Evolutionary conservation across 306 rosid genomes (phyloP).

Genomic region (Pyrus communis): DNA sequence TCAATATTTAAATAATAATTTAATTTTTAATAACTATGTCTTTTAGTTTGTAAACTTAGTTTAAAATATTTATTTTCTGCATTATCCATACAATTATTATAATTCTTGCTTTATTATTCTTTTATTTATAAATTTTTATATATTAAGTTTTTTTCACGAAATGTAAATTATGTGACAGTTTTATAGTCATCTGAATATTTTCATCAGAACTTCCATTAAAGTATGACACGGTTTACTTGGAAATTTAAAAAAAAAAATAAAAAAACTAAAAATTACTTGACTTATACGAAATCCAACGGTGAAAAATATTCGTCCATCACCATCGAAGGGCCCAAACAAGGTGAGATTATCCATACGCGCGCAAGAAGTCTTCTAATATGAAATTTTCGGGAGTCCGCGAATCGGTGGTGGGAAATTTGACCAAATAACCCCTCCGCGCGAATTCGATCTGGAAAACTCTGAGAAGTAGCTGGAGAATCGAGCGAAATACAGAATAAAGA

Average conservation of each 20-base stretch:
- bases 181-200: too few species aligned
- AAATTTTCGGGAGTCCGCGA: not conserved
- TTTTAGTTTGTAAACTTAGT: too few species aligned
- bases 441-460: constrained; percentile 3
- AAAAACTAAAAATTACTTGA: not conserved
- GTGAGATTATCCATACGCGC: not conserved
- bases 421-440: not conserved
- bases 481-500: not conserved
- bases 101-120: too few species aligned
- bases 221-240: fast-evolving
- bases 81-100: too few species aligned
- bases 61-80: too few species aligned
- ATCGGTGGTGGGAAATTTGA: not conserved
- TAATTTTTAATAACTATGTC: too few species aligned
- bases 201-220: fast-evolving
- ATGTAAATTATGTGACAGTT: too few species aligned
- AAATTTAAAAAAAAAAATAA: too few species aligned
- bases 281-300: not conserved
- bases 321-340: not conserved
- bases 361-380: not conserved
- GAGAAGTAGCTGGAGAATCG: not conserved
- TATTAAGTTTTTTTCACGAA: too few species aligned
- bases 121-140: too few species aligned
- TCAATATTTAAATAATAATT: too few species aligned
- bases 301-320: not conserved